Percentiles rank a stretch among this genome's conserved stretches.
These are phyloP conservation scores for Tulasnella sp. DNA, from an alignment of 768 basidiomycete species.

Conservation along the genomic window DNA sequence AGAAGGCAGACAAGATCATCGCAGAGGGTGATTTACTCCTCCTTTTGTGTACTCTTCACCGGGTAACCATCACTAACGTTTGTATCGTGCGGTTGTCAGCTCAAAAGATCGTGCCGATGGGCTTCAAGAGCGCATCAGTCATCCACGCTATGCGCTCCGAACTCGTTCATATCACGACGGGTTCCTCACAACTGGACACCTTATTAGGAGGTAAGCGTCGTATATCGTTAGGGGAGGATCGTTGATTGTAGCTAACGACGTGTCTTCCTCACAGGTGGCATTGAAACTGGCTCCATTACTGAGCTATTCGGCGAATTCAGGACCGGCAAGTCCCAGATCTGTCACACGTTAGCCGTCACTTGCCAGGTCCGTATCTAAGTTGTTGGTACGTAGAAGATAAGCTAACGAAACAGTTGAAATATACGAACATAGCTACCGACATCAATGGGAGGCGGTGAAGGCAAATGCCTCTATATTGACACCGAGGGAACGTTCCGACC, in stretches of 20 bases:
- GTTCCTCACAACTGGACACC: slow-evolving; percentile 91
- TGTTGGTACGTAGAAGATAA: background rate
- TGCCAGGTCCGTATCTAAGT: slow-evolving; percentile 56
- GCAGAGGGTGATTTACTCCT: slow-evolving; percentile 86
- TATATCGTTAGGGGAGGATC: background rate
- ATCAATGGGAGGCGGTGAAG: slow-evolving; percentile 97
- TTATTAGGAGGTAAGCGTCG: slow-evolving; percentile 90
- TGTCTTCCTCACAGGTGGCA: slow-evolving; percentile 71
- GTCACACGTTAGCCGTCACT: slow-evolving; percentile 95
- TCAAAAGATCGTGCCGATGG: slow-evolving; percentile 90
- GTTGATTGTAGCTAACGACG: too few species aligned
- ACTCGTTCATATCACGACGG: slow-evolving; percentile 91
- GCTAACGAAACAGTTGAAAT: background rate
- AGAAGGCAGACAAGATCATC: slow-evolving; percentile 94
- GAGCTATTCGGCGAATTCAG: slow-evolving; percentile 98
- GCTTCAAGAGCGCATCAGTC: slow-evolving; percentile 97
- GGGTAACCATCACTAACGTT: background rate
- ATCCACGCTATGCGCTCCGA: slow-evolving; percentile 92
- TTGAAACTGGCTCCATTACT: slow-evolving; percentile 97
- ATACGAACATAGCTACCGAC: slow-evolving; percentile 55
- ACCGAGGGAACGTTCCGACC: slow-evolving; percentile 99
- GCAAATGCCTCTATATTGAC: slow-evolving; percentile 97
- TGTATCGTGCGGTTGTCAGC: slow-evolving; percentile 37
- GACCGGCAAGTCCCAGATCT: slow-evolving; percentile 96
- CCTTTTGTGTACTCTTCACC: background rate